Base-by-base conservation (phyloP, 169 alveolate genomes). In the Plasmodium gonderi region DNA sequence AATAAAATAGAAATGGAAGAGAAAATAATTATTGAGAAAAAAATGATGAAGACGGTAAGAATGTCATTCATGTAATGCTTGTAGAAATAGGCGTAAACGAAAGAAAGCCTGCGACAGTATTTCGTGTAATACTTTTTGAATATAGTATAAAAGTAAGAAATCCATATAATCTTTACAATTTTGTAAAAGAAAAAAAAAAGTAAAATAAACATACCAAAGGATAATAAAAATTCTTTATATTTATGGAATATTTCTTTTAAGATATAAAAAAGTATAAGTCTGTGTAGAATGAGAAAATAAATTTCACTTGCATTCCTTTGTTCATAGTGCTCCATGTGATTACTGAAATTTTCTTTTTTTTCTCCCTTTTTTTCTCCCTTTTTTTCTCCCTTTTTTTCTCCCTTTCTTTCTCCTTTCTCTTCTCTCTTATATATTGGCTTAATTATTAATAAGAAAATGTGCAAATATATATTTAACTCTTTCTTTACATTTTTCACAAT, bases 1-100 rank as follows among this genome's bases (percentile, higher is more conserved):
- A 80, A 81, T 60, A 80, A 68, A 42, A 80, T 60, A 1, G 92
- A 75, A 17, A 90, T 75, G 33, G 94, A 80, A 6, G 95, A 49
- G 31, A 90, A 65, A 17, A 91, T 94, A 31, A 94, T 91, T 17
- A 90, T 64, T 67, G 94, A 38, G 23, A 93, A 74, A 7, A 94
- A 68, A 1, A 94, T 80, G 31, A 90, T 92, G 31, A 92, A 33
- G 14, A 92, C 79, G 36, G 92, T 83, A 33, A 92, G 40, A 4
- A 82, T 79, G 20, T 87, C 78, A 67, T 79, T 82, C 80, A 79
- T 69, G 80, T 82, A 79, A n/a, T 75, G 83, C 45, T 44, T 74
- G 72, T 74, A 85, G 33, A 85, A 74, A 64, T 67, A 74, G 45
- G 78, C n/a, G 47, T 67, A 75, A 85, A 65, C 85, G 26, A 85